These are phyloP conservation scores for Xylaria arbuscula DNA, from an alignment of 2,329 filamentous ascomycete genomes.

Conservation along the genomic window DNA sequence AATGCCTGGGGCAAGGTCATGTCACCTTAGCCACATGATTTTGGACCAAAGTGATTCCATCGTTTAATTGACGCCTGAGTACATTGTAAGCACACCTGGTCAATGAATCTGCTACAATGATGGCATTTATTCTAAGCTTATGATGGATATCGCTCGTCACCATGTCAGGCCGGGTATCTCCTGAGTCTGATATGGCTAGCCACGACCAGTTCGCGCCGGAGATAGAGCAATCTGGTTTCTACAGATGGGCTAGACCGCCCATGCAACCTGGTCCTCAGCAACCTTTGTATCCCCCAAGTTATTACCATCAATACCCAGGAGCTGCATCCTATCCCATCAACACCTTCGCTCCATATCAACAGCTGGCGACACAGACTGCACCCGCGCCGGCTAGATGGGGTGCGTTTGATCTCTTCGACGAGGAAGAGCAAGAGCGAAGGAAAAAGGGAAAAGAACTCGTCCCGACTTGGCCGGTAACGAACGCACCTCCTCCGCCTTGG, in stretches of 20 bases:
- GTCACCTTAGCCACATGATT: conserved; percentile 23
- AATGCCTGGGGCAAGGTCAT: conserved; percentile 13
- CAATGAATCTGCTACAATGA: conserved; percentile 7
- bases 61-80: conserved; percentile 5
- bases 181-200: conserved; percentile 20
- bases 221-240: background rate
- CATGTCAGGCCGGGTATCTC: conserved; percentile 30
- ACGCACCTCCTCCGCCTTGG: conserved; percentile 18
- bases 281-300: conserved; percentile 25
- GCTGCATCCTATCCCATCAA: conserved; percentile 1
- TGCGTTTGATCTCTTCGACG: conserved; percentile 25
- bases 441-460: conserved; percentile 38
- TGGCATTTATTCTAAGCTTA: background rate
- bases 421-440: conserved; percentile 33
- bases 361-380: conserved; percentile 12
- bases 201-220: conserved; percentile 8
- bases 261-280: conserved; percentile 24
- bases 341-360: conserved; percentile 20
- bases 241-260: conserved; percentile 7
- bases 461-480: conserved; percentile 14
- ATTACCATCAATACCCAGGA: conserved; percentile 17
- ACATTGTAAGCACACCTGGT: background rate
- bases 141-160: conserved; percentile 22
- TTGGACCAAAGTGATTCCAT: conserved; percentile 12
- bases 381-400: conserved; percentile 24